Conservation (phyloP, 192 early-diverging fungal species). For the Coemansia sp. region DNA sequence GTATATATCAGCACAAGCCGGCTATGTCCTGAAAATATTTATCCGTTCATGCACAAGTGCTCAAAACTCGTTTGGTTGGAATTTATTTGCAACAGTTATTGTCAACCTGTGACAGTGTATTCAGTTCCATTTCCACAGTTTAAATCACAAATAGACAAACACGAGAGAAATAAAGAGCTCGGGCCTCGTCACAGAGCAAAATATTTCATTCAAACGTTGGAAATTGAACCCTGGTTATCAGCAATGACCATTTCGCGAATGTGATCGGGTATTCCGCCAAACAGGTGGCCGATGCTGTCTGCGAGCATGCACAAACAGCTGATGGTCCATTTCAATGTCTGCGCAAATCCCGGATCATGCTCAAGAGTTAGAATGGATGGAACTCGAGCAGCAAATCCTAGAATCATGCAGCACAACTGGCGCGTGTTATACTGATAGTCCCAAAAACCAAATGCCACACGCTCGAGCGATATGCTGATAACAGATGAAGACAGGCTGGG, state of each 20-base stretch:
- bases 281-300: not conserved
- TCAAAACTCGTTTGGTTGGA: too few relatives aligned
- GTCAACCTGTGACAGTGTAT: slow-evolving; percentile 27
- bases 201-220: not conserved
- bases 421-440: slow-evolving; percentile 1
- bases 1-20: too few relatives aligned
- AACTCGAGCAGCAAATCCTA: not conserved
- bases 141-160: not conserved
- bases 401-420: not conserved
- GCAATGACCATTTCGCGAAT: not conserved
- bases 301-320: not conserved
- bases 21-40: too few relatives aligned
- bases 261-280: not conserved
- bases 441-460: not conserved
- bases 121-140: not conserved
- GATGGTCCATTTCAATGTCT: not conserved
- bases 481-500: not conserved
- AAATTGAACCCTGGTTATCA: not conserved
- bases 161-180: not conserved
- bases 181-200: too few relatives aligned
- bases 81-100: slow-evolving; percentile 71
- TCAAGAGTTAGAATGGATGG: not conserved
- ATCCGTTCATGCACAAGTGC: too few relatives aligned
- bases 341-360: not conserved
- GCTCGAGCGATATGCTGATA: not conserved